These are phyloP conservation scores for Hericium coralloides DNA, from an alignment of 768 basidiomycete genomes.

Conservation along the genomic window DNA sequence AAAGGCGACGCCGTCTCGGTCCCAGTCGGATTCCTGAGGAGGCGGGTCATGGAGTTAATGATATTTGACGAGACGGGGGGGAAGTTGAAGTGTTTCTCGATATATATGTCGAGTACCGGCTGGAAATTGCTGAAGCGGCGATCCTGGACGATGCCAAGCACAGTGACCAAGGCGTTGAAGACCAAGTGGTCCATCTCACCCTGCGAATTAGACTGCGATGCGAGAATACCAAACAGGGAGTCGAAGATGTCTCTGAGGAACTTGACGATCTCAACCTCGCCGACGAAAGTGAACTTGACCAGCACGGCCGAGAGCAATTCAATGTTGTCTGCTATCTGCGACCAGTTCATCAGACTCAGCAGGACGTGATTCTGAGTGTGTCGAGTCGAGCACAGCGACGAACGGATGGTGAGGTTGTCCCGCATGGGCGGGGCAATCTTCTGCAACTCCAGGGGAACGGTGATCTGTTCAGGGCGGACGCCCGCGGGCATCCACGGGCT, in stretches of 20 bases:
- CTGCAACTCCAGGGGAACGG: constrained; percentile 50
- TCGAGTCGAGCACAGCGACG: constrained; percentile 85
- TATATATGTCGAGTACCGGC: constrained; percentile 88
- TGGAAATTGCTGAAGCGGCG: constrained; percentile 93
- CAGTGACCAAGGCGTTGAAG: constrained; percentile 85
- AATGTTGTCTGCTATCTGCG: constrained; percentile 46
- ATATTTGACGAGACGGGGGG: constrained; percentile 77
- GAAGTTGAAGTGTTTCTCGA: constrained; percentile 80
- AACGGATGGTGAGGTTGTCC: constrained; percentile 75
- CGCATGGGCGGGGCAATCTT: constrained; percentile 59
- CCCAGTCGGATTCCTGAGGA: constrained; percentile 65
- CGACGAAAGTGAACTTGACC: constrained; percentile 82
- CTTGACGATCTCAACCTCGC: constrained; percentile 92
- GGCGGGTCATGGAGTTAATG: constrained; percentile 78
- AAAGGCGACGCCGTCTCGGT: constrained; percentile 68
- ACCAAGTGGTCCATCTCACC: constrained; percentile 80
- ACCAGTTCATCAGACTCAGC: constrained; percentile 76
- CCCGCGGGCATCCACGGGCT: constrained; percentile 51
- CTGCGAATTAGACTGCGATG: constrained; percentile 61
- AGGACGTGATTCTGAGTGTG: constrained; percentile 88
- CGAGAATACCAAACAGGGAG: constrained; percentile 82
- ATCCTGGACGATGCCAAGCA: constrained; percentile 89
- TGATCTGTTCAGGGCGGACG: constrained; percentile 51
- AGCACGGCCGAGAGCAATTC: constrained; percentile 65
- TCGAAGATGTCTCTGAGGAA: constrained; percentile 89